Percentiles rank a stretch among this genome's conserved stretches.
phyloP scores from a whole-genome alignment of 1,284 basidiomycete genomes.

The Ganoderma sinense region DNA sequence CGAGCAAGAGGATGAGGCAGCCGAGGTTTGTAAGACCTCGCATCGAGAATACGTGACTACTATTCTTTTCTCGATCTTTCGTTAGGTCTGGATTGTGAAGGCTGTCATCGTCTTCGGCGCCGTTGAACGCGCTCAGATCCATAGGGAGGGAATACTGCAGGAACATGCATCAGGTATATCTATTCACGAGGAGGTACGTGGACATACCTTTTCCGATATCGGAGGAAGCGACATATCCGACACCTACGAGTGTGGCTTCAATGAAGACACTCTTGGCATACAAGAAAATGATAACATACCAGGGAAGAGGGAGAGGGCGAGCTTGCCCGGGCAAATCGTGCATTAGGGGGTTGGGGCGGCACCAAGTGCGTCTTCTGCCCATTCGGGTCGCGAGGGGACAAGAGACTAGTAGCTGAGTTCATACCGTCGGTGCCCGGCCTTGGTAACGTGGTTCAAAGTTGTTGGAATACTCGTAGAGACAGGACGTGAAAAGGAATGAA shows the following conservation, averaged over 20 bases:
- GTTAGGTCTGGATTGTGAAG: constrained; percentile 81
- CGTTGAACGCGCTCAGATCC: constrained; percentile 68
- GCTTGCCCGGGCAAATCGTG: not conserved
- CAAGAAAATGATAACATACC: not conserved
- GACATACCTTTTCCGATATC: constrained; percentile 46
- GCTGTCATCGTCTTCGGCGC: constrained; percentile 69
- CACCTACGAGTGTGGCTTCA: not conserved
- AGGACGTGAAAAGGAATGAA: not conserved
- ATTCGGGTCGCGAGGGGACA: not conserved
- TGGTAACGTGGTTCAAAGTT: not conserved
- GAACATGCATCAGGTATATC: constrained; percentile 46
- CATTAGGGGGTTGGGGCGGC: not conserved
- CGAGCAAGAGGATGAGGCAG: constrained; percentile 71
- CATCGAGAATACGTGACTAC: constrained; percentile 62
- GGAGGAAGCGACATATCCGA: constrained; percentile 37
- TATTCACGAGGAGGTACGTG: not conserved
- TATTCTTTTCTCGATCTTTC: constrained; percentile 56
- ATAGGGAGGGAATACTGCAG: constrained; percentile 73
- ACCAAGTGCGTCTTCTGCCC: not conserved
- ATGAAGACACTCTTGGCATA: not conserved
- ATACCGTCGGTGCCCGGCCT: not conserved
- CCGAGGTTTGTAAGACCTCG: constrained; percentile 82
- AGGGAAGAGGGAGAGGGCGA: not conserved
- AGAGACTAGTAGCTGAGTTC: not conserved
- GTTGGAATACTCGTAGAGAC: not conserved